Percentiles rank a stretch among this genome's conserved stretches.
Evolutionary conservation across 768 basidiomycete species (phyloP).

Genomic region (Mycena latifolia): DNA sequence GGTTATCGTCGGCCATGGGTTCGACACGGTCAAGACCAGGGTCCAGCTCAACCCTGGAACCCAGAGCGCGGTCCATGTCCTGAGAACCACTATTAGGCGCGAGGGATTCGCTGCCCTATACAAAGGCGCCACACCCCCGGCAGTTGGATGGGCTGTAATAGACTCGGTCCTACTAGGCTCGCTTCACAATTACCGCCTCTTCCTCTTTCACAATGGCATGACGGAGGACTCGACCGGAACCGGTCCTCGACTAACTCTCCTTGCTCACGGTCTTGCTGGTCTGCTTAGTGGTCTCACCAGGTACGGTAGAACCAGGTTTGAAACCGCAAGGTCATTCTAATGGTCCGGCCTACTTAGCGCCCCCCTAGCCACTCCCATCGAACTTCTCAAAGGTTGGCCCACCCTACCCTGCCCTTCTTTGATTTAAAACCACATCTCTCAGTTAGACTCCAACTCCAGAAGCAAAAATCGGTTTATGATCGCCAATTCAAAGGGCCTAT

Average conservation of each 20-base stretch:
- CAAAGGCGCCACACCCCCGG: slow-evolving; percentile 81
- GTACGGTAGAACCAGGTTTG: slow-evolving; percentile 44
- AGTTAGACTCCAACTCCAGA: slow-evolving; percentile 80
- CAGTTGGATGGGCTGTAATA: slow-evolving; percentile 79
- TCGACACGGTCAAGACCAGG: slow-evolving; percentile 37
- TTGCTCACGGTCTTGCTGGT: slow-evolving; percentile 76
- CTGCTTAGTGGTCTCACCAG: slow-evolving; percentile 79
- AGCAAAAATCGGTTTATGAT: slow-evolving; percentile 61
- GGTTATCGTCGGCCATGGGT: slow-evolving; percentile 83
- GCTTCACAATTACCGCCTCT: slow-evolving; percentile 79
- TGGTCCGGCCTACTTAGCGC: slow-evolving; percentile 56
- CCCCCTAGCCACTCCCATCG: slow-evolving; percentile 80
- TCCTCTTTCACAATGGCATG: slow-evolving; percentile 64
- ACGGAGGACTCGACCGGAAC: slow-evolving; percentile 62
- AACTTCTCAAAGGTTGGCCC: slow-evolving; percentile 75
- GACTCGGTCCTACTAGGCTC: slow-evolving; percentile 72
- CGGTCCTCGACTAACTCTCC: slow-evolving; percentile 68
- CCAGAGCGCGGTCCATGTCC: slow-evolving; percentile 18
- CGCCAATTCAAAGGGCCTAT: slow-evolving; percentile 75
- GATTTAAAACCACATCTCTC: slow-evolving; percentile 25
- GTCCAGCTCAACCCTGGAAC: slow-evolving; percentile 10
- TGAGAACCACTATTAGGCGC: slow-evolving; percentile 3
- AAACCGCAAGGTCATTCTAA: not conserved
- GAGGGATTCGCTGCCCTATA: slow-evolving; percentile 76
- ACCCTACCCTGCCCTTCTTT: slow-evolving; percentile 8